These are phyloP conservation scores for Mollisia scopiformis DNA, from an alignment of 2,329 filamentous ascomycete species.

Conservation along the genomic window DNA sequence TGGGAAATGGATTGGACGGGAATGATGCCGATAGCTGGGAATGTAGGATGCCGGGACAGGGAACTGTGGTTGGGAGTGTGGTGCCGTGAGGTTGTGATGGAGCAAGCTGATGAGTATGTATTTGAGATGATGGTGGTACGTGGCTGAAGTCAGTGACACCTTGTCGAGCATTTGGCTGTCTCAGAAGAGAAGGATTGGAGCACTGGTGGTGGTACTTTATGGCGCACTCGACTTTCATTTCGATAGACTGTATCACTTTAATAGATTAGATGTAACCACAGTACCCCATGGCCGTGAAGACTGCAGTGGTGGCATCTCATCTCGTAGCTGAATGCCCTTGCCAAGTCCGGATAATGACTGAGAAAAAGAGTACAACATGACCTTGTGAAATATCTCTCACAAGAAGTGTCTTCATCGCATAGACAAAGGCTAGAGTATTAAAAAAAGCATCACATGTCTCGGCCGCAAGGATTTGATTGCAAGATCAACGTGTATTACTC, in stretches of 20 bases:
- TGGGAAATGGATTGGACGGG: slow-evolving; percentile 8
- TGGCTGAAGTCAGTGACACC: neutral
- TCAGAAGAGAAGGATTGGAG: neutral
- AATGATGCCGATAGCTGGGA: slow-evolving; percentile 15
- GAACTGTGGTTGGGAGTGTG: neutral
- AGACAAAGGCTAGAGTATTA: too few relatives aligned
- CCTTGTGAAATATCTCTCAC: too few relatives aligned
- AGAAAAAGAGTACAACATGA: too few relatives aligned
- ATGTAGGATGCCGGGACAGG: slow-evolving; percentile 1
- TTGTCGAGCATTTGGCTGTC: neutral
- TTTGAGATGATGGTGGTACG: neutral
- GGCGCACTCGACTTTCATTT: neutral
- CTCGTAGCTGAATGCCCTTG: too few relatives aligned
- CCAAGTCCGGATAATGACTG: too few relatives aligned
- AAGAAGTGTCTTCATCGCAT: too few relatives aligned
- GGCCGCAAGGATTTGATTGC: too few relatives aligned
- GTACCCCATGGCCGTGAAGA: too few relatives aligned
- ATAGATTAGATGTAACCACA: neutral
- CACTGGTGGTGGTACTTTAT: neutral
- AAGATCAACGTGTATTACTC: neutral
- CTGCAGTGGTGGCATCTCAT: too few relatives aligned
- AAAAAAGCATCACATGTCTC: too few relatives aligned
- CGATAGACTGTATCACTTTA: neutral
- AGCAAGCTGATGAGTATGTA: neutral
- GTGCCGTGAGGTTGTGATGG: neutral